Conservation (phyloP, 176 grass and related monocot species). For the Saccharum spontaneum region DNA sequence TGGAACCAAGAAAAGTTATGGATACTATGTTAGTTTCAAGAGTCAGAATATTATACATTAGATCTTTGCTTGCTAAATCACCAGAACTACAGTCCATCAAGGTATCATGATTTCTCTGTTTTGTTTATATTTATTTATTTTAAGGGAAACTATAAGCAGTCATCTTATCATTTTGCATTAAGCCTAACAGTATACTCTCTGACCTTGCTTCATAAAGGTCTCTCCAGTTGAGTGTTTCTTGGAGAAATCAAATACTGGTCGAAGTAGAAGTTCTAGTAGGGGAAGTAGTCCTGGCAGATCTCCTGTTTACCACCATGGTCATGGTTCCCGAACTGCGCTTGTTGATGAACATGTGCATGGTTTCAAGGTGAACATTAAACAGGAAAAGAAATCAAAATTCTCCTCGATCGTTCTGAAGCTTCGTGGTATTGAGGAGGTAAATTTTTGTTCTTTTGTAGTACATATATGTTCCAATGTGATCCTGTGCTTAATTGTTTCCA, state of each 20-base stretch:
- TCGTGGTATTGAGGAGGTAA: slow-evolving; percentile 96
- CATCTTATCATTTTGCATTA: slow-evolving; percentile 9
- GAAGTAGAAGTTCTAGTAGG: slow-evolving; percentile 97
- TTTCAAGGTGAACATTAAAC: slow-evolving; percentile 91
- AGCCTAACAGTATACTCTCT: slow-evolving; percentile 30
- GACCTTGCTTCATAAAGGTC: slow-evolving; percentile 61
- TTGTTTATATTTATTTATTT: slow-evolving; percentile 12
- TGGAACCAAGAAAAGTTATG: slow-evolving; percentile 98
- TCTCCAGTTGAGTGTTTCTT: slow-evolving; percentile 86
- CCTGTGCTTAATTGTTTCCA: slow-evolving; percentile 31
- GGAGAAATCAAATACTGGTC: slow-evolving; percentile 80
- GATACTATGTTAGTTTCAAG: slow-evolving; percentile 99
- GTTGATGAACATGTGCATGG: slow-evolving; percentile 87
- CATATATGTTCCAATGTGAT: not conserved
- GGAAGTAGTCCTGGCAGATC: slow-evolving; percentile 91
- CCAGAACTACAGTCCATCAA: slow-evolving; percentile 98
- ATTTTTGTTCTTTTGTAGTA: not conserved
- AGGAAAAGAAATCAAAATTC: slow-evolving; percentile 97
- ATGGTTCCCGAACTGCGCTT: slow-evolving; percentile 54
- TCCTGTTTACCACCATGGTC: slow-evolving; percentile 66
- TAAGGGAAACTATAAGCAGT: not conserved
- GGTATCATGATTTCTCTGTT: slow-evolving; percentile 44
- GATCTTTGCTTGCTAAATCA: slow-evolving; percentile 97
- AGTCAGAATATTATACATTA: slow-evolving; percentile 95
- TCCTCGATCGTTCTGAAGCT: slow-evolving; percentile 93